These are phyloP conservation scores for Meyerozyma elateridarum DNA, from an alignment of 1,139 yeast genomes.

Conservation along the genomic window DNA sequence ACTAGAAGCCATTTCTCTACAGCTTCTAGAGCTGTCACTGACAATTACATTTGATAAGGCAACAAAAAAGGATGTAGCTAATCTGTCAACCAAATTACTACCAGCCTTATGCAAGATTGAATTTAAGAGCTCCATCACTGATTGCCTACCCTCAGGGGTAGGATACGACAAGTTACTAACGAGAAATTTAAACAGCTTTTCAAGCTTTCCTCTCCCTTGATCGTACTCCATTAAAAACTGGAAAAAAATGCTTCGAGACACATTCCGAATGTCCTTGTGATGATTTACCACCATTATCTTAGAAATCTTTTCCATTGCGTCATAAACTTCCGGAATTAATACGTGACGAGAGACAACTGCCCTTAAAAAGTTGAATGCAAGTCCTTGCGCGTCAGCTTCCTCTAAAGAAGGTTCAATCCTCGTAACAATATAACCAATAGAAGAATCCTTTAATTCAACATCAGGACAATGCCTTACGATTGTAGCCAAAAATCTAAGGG, in stretches of 20 bases:
- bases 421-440: constrained; percentile 71
- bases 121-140: constrained; percentile 84
- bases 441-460: constrained; percentile 62
- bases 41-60: constrained; percentile 74
- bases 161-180: constrained; percentile 84
- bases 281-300: constrained; percentile 90
- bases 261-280: constrained; percentile 75
- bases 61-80: constrained; percentile 75
- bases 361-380: constrained; percentile 79
- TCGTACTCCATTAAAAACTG: constrained; percentile 92
- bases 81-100: constrained; percentile 52
- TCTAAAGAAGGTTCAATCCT: constrained; percentile 83
- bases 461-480: constrained; percentile 67
- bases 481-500: constrained; percentile 69
- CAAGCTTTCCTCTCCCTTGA: constrained; percentile 82
- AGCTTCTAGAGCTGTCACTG: constrained; percentile 73
- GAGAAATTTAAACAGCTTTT: constrained; percentile 76
- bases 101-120: constrained; percentile 66
- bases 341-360: constrained; percentile 70
- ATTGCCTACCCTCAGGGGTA: constrained; percentile 80
- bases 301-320: constrained; percentile 76
- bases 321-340: constrained; percentile 85
- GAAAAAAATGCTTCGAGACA: constrained; percentile 78
- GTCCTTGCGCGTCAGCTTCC: constrained; percentile 85
- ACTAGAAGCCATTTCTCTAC: constrained; percentile 80